A percentile compares a stretch with the other conserved stretches of the same genome.
phyloP scores from a whole-genome alignment of 352 stramenopile species.

The Pythium diclinum region DNA sequence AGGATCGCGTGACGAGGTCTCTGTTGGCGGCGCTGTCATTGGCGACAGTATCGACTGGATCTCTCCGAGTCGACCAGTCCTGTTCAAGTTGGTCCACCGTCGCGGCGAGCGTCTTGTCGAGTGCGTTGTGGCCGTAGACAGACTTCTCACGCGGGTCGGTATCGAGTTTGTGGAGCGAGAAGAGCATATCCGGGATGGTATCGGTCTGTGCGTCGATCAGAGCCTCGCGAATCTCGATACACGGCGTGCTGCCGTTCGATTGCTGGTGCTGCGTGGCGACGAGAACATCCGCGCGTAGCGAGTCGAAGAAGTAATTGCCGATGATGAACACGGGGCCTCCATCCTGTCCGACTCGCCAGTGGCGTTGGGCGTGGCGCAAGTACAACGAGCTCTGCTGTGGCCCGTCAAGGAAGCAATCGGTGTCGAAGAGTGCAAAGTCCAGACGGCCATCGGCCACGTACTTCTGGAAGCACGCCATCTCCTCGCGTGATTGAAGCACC shows the following conservation, averaged over 20 bases:
- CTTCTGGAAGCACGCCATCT: slow-evolving; percentile 57
- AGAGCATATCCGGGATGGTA: slow-evolving; percentile 51
- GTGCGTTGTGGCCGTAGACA: slow-evolving; percentile 36
- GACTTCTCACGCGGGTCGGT: slow-evolving; percentile 16
- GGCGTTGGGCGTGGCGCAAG: slow-evolving; percentile 27
- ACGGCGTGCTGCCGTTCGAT: neutral
- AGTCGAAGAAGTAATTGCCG: slow-evolving; percentile 85
- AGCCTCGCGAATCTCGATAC: slow-evolving; percentile 35
- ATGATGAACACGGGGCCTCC: slow-evolving; percentile 67
- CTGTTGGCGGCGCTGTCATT: slow-evolving; percentile 19
- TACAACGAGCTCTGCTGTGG: slow-evolving; percentile 21
- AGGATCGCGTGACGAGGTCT: slow-evolving; percentile 24
- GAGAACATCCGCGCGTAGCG: slow-evolving; percentile 67
- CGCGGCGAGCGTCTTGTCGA: slow-evolving; percentile 38
- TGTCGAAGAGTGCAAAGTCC: slow-evolving; percentile 75
- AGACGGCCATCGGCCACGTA: slow-evolving; percentile 42
- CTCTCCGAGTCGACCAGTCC: neutral
- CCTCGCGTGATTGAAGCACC: slow-evolving; percentile 55
- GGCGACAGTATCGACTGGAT: neutral
- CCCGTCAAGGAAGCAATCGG: slow-evolving; percentile 35
- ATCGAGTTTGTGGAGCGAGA: slow-evolving; percentile 28
- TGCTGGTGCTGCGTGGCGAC: slow-evolving; percentile 28
- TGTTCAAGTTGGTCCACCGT: slow-evolving; percentile 17
- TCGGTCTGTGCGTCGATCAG: slow-evolving; percentile 40
- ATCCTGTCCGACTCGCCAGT: slow-evolving; percentile 47